A percentile compares a stretch with the other conserved stretches of the same genome.
Evolutionary conservation across 2,329 filamentous ascomycete species (phyloP).

Genomic region (Aspergillus texensis): DNA sequence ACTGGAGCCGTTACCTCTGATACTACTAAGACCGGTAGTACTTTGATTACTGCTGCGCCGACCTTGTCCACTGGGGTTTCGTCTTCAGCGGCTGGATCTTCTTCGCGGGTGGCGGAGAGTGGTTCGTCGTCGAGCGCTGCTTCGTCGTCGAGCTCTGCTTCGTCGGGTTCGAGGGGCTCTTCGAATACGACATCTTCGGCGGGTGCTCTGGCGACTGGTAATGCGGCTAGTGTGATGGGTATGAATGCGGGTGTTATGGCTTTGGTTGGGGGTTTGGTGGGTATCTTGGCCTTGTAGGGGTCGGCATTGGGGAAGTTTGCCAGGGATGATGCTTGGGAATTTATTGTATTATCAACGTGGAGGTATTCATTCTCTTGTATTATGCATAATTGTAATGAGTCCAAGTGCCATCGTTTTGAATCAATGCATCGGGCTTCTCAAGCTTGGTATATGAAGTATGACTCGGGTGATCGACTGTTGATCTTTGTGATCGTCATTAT

Average conservation of each 20-base stretch:
- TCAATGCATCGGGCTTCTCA: no score
- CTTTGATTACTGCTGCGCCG: neutral
- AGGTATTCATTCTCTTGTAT: neutral
- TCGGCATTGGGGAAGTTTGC: no score
- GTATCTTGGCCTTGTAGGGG: neutral
- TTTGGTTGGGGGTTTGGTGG: neutral
- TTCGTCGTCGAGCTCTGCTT: neutral
- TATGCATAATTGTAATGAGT: neutral
- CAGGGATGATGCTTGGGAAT: neutral
- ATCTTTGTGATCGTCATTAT: neutral
- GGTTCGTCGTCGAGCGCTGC: neutral
- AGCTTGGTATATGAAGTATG: neutral
- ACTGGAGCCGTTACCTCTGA: neutral
- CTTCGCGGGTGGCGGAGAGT: neutral
- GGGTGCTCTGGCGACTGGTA: neutral
- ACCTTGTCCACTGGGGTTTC: neutral
- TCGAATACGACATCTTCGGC: neutral
- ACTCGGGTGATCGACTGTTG: neutral
- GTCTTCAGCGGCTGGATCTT: neutral
- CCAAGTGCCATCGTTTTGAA: neutral
- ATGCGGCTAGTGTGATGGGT: neutral
- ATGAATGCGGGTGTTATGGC: neutral
- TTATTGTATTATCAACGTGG: neutral
- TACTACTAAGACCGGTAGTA: neutral
- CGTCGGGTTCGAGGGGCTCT: neutral